phyloP scores from a whole-genome alignment of 108 stramenopile genomes.

The Nannochloropsis gaditana region DNA sequence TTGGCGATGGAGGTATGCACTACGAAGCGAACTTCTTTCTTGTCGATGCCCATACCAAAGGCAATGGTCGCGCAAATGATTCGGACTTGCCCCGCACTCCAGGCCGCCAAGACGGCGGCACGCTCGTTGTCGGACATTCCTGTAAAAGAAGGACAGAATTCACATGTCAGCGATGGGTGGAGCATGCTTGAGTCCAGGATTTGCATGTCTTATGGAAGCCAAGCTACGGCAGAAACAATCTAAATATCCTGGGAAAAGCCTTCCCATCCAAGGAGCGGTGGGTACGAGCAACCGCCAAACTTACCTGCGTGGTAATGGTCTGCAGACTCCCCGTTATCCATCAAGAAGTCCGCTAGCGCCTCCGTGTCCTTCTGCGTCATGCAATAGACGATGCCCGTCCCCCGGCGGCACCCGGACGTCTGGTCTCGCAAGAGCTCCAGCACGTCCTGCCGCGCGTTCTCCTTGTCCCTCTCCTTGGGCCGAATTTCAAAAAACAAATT shows the following conservation, averaged over 20 bases:
- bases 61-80: slow-evolving; percentile 87
- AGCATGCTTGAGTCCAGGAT: too few species aligned
- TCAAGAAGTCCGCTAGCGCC: slow-evolving; percentile 63
- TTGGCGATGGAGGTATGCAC: slow-evolving; percentile 74
- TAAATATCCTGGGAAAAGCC: too few species aligned
- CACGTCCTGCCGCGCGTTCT: slow-evolving; percentile 63
- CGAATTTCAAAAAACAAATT: slow-evolving; percentile 83
- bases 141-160: not conserved
- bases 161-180: too few species aligned
- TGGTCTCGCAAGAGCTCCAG: slow-evolving; percentile 63
- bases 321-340: slow-evolving; percentile 62
- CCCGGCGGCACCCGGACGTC: slow-evolving; percentile 37
- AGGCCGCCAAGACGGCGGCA: slow-evolving; percentile 64
- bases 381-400: slow-evolving; percentile 76
- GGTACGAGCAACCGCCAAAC: slow-evolving; percentile 27
- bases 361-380: slow-evolving; percentile 86
- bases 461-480: slow-evolving; percentile 63
- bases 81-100: slow-evolving; percentile 70
- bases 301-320: slow-evolving; percentile 91
- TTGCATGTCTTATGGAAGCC: too few species aligned
- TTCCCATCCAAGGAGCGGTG: too few species aligned
- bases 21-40: slow-evolving; percentile 71
- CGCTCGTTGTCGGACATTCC: not conserved
- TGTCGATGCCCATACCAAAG: slow-evolving; percentile 71
- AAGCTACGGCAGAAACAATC: too few species aligned